Base-by-base conservation (phyloP, 768 basidiomycete genomes). In the Leucocoprinus sp. region DNA sequence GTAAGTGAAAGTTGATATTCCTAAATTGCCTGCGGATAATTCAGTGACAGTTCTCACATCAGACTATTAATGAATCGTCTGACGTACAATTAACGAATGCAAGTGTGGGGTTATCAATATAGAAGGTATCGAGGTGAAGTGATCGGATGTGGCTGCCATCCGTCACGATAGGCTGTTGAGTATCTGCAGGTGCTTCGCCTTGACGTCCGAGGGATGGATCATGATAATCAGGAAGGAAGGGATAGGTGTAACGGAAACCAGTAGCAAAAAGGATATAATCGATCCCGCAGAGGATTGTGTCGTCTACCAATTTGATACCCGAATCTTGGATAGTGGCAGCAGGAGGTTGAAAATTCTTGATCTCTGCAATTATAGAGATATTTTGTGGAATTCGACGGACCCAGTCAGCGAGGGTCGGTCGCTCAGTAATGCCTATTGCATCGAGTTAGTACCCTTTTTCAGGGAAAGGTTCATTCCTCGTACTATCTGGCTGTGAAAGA, bases 31-130 rank as follows among this genome's bases (percentile, higher is more conserved):
- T 31, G n/a, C 14, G 31, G 3, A 31, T 7, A 12, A 31, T 5
- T 11, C n/a, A 7, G 31, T 31, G 9, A 12, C 31, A 7, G 8
- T 31, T 14, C n/a, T n/a, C n/a, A n/a, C 5, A 31, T 14, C 31
- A 31, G 31, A 11, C 31, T n/a, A n/a, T n/a, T n/a, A n/a, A n/a
- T n/a, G 31, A 31, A 31, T 31, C n/a, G 31, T 31, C n/a, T n/a
- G 36, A 52, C 62, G 27, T 43, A 65, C 67, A 56, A 37, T 64
- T 62, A 22, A 66, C 55, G 41, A 72, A 71, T 1, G 62, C 60
- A 4, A 74, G 54, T 2, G 70, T 69, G 1, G 70, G 69, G 37
- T 74, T 69, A 8, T 67, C 64, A 37, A 74, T 70, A 50, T 68
- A 72, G 48, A 70, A 65, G 0, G 63, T 49, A 42, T 69, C 69